phyloP scores from a whole-genome alignment of 2,329 filamentous ascomycete genomes.

The Venturia pyrina region DNA sequence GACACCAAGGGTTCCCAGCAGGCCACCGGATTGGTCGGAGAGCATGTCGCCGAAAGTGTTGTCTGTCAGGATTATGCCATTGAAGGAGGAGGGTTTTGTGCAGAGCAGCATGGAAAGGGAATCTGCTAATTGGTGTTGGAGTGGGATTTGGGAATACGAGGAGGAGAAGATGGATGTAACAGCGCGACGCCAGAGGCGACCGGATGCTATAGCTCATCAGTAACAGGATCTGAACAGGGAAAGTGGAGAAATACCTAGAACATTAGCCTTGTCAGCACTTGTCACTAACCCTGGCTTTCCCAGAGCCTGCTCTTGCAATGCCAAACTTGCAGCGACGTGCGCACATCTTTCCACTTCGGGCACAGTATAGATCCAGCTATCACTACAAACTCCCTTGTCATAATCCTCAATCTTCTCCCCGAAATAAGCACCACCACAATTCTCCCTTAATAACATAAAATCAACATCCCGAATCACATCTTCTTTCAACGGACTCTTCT shows the following conservation, averaged over 20 bases:
- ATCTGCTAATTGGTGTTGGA: constrained; percentile 39
- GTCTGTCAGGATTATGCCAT: constrained; percentile 39
- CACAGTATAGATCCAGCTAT: constrained; percentile 38
- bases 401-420: constrained; percentile 36
- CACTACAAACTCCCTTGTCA: constrained; percentile 30
- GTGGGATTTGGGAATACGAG: constrained; percentile 34
- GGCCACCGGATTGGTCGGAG: constrained; percentile 36
- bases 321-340: constrained; percentile 37
- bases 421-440: constrained; percentile 42
- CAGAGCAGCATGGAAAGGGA: constrained; percentile 41
- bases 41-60: constrained; percentile 42
- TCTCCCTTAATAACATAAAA: constrained; percentile 42
- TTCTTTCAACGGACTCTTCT: constrained; percentile 35
- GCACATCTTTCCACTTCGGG: constrained; percentile 39
- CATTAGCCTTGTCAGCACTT: constrained; percentile 44
- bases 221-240: not conserved
- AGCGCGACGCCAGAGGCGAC: constrained; percentile 39
- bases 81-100: constrained; percentile 37
- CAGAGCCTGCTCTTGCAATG: constrained; percentile 21
- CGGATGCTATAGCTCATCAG: constrained; percentile 25
- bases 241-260: constrained; percentile 23
- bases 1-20: constrained; percentile 36
- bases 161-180: constrained; percentile 31
- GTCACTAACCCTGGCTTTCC: constrained; percentile 31
- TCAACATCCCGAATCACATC: constrained; percentile 36